phyloP scores from a whole-genome alignment of 2,329 filamentous ascomycete species.

The Sclerotinia subarctica region DNA sequence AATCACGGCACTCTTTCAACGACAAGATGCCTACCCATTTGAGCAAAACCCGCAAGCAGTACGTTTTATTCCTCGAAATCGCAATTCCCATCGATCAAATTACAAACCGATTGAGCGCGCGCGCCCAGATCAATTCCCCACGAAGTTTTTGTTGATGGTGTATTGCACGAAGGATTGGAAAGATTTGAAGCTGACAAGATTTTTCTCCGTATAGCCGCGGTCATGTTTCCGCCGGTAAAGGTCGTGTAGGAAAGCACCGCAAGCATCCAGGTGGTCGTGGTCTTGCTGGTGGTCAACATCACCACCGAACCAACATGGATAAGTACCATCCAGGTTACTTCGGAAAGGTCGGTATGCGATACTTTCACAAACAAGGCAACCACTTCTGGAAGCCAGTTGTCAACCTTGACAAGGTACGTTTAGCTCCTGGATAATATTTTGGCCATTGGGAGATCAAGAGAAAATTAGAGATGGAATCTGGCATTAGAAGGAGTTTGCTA shows the following conservation, averaged over 20 bases:
- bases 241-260: conserved; percentile 98
- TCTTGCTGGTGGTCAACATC: conserved; percentile 98
- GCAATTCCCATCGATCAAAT: conserved; percentile 14
- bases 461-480: not conserved
- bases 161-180: conserved; percentile 7
- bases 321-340: conserved; percentile 99
- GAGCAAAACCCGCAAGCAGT: conserved; percentile 76
- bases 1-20: conserved; percentile 37
- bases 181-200: conserved; percentile 35
- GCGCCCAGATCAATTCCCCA: conserved; percentile 12
- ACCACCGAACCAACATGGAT: conserved; percentile 90
- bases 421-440: not conserved
- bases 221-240: conserved; percentile 97
- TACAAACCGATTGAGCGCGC: conserved; percentile 14
- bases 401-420: conserved; percentile 93
- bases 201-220: conserved; percentile 65
- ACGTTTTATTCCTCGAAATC: conserved; percentile 43
- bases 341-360: conserved; percentile 91
- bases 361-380: conserved; percentile 95
- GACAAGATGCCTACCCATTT: conserved; percentile 70
- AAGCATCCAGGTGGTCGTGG: conserved; percentile 83
- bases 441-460: not conserved
- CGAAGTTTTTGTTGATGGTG: conserved; percentile 3
- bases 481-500: conserved; percentile 11
- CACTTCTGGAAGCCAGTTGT: conserved; percentile 98